Conservation (phyloP, 495 filamentous ascomycete genomes). For the Penicillium pulvis region DNA sequence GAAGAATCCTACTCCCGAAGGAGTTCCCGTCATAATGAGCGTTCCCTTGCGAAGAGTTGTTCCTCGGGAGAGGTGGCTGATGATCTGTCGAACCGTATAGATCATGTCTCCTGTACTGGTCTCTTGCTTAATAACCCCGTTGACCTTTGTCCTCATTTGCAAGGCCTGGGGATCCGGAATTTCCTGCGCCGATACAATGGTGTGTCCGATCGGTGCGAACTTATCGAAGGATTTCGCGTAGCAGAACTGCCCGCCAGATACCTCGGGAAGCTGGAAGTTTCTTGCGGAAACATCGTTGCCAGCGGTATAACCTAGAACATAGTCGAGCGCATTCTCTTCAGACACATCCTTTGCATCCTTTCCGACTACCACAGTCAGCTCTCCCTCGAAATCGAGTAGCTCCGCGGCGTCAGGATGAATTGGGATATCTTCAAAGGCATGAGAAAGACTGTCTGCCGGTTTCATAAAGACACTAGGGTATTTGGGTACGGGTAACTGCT, state of each 20-base stretch:
- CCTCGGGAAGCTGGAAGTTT: conserved; percentile 69
- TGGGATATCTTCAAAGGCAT: conserved; percentile 60
- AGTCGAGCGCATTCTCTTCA: conserved; percentile 61
- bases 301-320: conserved; percentile 71
- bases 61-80: conserved; percentile 67
- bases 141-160: conserved; percentile 59
- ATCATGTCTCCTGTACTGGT: conserved; percentile 69
- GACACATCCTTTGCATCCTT: conserved; percentile 60
- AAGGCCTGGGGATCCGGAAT: conserved; percentile 61
- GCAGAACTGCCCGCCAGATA: conserved; percentile 67
- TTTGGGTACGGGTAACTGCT: conserved; percentile 53
- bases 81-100: conserved; percentile 65
- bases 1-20: conserved; percentile 40
- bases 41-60: conserved; percentile 70
- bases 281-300: conserved; percentile 75
- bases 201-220: conserved; percentile 75
- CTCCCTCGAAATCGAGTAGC: conserved; percentile 67
- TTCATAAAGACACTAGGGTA: conserved; percentile 76
- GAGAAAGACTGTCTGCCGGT: conserved; percentile 62
- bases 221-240: conserved; percentile 77
- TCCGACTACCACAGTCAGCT: conserved; percentile 69
- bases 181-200: conserved; percentile 56
- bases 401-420: conserved; percentile 52
- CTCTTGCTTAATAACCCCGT: conserved; percentile 67
- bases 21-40: conserved; percentile 74